Evolutionary conservation across 768 basidiomycete species (phyloP), one percentile per base, ranked within the genome.

Genomic region (Lactifluus hygrophoroides): DNA sequence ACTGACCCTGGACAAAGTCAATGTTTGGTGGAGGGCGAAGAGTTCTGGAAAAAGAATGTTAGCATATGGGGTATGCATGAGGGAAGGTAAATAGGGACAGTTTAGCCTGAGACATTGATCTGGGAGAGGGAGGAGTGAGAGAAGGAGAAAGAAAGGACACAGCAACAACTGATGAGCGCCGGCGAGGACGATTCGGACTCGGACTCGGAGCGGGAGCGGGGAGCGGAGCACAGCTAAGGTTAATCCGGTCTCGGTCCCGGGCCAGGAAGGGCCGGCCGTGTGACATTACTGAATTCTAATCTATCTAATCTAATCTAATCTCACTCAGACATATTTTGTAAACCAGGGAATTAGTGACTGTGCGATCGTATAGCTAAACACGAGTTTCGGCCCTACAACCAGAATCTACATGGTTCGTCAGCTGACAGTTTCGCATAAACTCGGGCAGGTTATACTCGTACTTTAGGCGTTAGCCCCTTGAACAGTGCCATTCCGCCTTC

Each of bases 391-490:
- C 51, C 94, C 94, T 37, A 98, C 94, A 61, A 97, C 93, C 46
- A 97, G 79, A 66, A 95, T 89, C 91, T 14, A n/a, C 50, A 7
- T 27, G 42, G 32, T 52, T 25, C 50, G 51, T 51, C 40, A 60
- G 23, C 70, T 14, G n/a, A n/a, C n/a, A n/a, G n/a, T n/a, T n/a
- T n/a, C n/a, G n/a, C n/a, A n/a, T n/a, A n/a, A n/a, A n/a, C n/a
- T n/a, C n/a, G n/a, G n/a, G 28, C 14, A 46, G 16, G n/a, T 34
- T 38, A 11, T 38, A 11, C 2, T 66, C 57, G 17, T 32, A 94
- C 92, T 81, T 98, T 99, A 53, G 95, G 95, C 25, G 93, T 97
- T 63, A 97, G 76, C 17, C 95, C 95, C 77, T 99, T 97, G 81
- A 97, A 96, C 73, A 97, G 88, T 17, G 90, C 93, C 0, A 73